Base-by-base conservation (phyloP, 768 basidiomycete genomes). In the Rubroboletus pulcherrimus region DNA sequence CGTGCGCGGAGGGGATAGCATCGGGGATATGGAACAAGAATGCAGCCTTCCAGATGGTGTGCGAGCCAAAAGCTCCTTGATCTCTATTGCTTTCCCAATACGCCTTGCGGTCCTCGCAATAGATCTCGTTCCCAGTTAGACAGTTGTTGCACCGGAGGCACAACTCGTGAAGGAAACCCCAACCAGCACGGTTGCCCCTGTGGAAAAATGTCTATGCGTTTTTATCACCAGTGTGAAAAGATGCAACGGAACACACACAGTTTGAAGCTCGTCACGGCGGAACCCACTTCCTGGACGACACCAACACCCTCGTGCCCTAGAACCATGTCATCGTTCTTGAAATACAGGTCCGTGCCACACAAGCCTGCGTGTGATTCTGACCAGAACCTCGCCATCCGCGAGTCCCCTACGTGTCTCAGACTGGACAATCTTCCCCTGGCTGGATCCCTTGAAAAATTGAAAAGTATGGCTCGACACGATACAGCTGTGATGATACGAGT, bases 291-390 rank as follows among this genome's bases (percentile, higher is more conserved):
- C 17, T 44, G 43, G 26, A 44, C 26, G 43, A 44, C 15, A 17
- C 42, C 42, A 9, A 43, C 26, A n/a, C 43, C 43, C 5, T 44
- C 17, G 10, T 44, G 17, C 26, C 26, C 26, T 7, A 44, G 17
- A 26, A 29, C 42, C 43, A 44, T 44, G 17, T n/a, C 26, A 4
- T 53, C 37, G 30, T 57, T 51, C 45, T 59, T 60, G 42, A 57
- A 63, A 40, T 72, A 70, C 19, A 69, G 58, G 54, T 74, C 73
- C 1, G 70, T 73, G 4, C 66, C 69, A 70, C 21, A 72, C n/a
- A 73, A 53, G 0, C 71, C 71, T 49, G 56, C 57, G 41, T 67
- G 67, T 67, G 34, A 66, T 54, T 34, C 58, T 62, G 29, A 68
- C 35, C 0, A 65, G 52, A 6, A 67, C 66, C 15, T 43, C 26